Percentiles rank a stretch among this genome's conserved stretches.
phyloP scores from a whole-genome alignment of 306 rosid species.

The Fragaria nilgerrensis region DNA sequence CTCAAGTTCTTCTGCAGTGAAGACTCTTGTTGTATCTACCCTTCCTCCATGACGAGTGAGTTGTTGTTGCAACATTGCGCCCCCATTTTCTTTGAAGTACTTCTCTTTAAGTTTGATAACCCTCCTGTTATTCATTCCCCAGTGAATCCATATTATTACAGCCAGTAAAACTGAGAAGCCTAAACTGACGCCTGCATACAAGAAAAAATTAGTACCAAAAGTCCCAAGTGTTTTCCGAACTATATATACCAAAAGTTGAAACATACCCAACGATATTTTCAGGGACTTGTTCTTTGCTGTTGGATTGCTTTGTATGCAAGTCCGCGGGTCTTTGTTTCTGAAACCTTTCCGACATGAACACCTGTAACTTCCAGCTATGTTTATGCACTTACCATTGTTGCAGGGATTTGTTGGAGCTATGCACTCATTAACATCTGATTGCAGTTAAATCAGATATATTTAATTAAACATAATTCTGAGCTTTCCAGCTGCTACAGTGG shows the following conservation, averaged over 20 bases:
- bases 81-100: conserved; percentile 26
- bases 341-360: background rate
- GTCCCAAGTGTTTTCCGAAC: too few species aligned
- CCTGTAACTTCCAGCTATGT: background rate
- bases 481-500: background rate
- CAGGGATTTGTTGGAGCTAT: background rate
- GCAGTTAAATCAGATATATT: background rate
- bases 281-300: background rate
- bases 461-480: background rate
- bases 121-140: background rate
- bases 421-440: background rate
- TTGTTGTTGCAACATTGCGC: conserved; percentile 2
- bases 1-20: background rate
- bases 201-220: too few species aligned
- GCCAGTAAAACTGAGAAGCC: background rate
- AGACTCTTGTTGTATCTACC: background rate
- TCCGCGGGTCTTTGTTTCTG: background rate
- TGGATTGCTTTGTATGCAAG: background rate
- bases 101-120: conserved; percentile 2
- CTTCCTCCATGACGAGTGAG: conserved; percentile 2
- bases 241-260: too few species aligned
- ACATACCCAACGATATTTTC: background rate
- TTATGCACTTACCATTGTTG: background rate
- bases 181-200: conserved; percentile 4
- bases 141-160: background rate